A percentile compares a stretch with the other conserved stretches of the same genome.
These are phyloP conservation scores for Phytopythium montanum DNA, from an alignment of 352 stramenopile genomes.

Conservation along the genomic window DNA sequence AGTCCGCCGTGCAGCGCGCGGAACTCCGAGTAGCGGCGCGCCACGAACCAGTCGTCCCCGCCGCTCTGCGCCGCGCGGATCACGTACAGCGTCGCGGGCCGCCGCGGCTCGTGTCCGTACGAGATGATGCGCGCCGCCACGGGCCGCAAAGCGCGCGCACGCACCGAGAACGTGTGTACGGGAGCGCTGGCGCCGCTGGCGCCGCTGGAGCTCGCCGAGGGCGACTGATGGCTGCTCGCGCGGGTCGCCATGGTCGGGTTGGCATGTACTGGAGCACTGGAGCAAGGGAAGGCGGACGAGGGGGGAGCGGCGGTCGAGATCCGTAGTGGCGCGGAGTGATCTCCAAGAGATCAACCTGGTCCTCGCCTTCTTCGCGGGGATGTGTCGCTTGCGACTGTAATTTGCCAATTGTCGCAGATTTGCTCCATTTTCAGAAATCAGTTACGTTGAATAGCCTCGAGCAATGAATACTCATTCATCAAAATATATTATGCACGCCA, in stretches of 20 bases:
- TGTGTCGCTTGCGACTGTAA: too few relatives aligned
- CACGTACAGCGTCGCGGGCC: slow-evolving; percentile 65
- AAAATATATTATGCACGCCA: too few relatives aligned
- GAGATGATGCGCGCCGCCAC: slow-evolving; percentile 61
- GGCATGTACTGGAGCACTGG: not conserved
- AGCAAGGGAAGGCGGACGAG: too few relatives aligned
- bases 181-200: slow-evolving; percentile 3
- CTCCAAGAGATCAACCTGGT: too few relatives aligned
- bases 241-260: not conserved
- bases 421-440: too few relatives aligned
- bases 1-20: slow-evolving; percentile 47
- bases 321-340: too few relatives aligned
- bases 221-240: not conserved
- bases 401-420: too few relatives aligned
- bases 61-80: slow-evolving; percentile 55
- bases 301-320: too few relatives aligned
- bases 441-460: too few relatives aligned
- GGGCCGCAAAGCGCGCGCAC: slow-evolving; percentile 49
- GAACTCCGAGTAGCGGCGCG: slow-evolving; percentile 76
- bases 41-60: slow-evolving; percentile 59
- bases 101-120: slow-evolving; percentile 54
- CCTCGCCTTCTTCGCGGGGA: too few relatives aligned
- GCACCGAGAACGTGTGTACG: slow-evolving; percentile 22
- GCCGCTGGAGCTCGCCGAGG: not conserved
- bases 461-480: too few relatives aligned